Evolutionary conservation across 2,329 filamentous ascomycete genomes (phyloP), one percentile per base, ranked within the genome.

Genomic region (Talaromyces verruculosus): DNA sequence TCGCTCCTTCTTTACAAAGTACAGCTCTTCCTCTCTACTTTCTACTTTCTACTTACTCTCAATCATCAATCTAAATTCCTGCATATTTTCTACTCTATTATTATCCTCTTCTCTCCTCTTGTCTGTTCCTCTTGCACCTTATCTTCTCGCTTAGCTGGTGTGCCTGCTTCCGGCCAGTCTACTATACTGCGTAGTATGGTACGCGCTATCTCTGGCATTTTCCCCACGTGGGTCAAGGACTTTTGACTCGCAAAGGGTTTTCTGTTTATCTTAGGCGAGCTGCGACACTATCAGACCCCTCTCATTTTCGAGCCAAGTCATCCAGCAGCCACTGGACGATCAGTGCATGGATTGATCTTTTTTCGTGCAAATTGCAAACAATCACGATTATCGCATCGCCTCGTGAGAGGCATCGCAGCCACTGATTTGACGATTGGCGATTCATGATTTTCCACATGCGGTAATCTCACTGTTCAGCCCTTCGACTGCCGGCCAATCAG

Each of bases 241-340:
- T 22, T 22, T 55, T 55, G 51, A 33, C 51, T 55, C 51, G 39
- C 51, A 25, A 37, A 57, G 51, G 3, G n/a, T 35, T 15, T 28
- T n/a, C 6, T 28, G 10, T 57, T 35, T 37, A 35, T 37, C 53
- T 57, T 57, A 37, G 25, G 49, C 49, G 49, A 53, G 49, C 49
- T 49, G 7, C 25, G 49, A 53, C 49, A 53, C 49, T 28, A 15
- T 13, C 22, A 25, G 19, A 25, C 49, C 49, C 49, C 49, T 53
- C 49, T 33, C 5, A 53, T 53, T 53, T 53, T 53, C 49, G 49
- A 51, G 61, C 61, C 61, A 62, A 41, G 45, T 51, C 60, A 62
- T 62, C 37, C 60, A 63, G 33, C 33, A 41, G 60, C 60, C 33
- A 51, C 60, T 33, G 61, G 61, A 43, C 61, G 61, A 63, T 63